Evolutionary conservation across 257 asterid species (phyloP).

Genomic region (Solanum pinnatisectum): DNA sequence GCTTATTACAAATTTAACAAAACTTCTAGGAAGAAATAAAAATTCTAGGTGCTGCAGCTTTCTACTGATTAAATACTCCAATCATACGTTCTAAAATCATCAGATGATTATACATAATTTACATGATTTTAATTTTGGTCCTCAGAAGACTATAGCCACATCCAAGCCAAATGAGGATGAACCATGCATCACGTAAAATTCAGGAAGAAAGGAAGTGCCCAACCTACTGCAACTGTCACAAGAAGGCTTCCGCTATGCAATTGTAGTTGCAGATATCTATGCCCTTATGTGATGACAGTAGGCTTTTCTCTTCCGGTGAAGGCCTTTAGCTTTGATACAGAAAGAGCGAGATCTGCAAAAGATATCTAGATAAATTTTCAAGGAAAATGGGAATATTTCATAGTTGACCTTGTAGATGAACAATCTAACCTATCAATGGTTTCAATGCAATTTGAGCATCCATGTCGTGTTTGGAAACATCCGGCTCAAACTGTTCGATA

Average conservation of each 20-base stretch:
- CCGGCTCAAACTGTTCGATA: conserved; percentile 78
- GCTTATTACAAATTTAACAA: background rate
- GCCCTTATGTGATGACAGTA: conserved; percentile 74
- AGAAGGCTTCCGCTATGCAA: background rate
- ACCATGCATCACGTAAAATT: background rate
- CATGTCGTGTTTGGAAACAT: conserved; percentile 60
- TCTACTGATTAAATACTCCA: background rate
- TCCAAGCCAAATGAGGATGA: background rate
- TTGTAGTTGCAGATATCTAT: background rate
- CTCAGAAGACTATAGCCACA: background rate
- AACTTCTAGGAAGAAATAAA: background rate
- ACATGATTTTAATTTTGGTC: background rate
- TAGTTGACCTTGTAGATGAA: background rate
- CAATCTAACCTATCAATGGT: conserved; percentile 64
- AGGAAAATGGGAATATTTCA: background rate
- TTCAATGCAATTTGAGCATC: conserved; percentile 85
- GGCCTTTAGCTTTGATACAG: conserved; percentile 70
- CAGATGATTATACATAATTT: background rate
- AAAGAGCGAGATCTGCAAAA: conserved; percentile 67
- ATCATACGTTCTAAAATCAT: background rate
- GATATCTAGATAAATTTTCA: background rate
- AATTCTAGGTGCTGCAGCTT: background rate
- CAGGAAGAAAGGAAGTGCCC: conserved; percentile 4
- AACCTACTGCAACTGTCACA: conserved; percentile 13
- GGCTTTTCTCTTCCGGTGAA: conserved; percentile 95